Evolutionary conservation across 2,329 filamentous ascomycete species (phyloP), one percentile per base, ranked within the genome.

Genomic region (Alternaria hordeiaustralica): DNA sequence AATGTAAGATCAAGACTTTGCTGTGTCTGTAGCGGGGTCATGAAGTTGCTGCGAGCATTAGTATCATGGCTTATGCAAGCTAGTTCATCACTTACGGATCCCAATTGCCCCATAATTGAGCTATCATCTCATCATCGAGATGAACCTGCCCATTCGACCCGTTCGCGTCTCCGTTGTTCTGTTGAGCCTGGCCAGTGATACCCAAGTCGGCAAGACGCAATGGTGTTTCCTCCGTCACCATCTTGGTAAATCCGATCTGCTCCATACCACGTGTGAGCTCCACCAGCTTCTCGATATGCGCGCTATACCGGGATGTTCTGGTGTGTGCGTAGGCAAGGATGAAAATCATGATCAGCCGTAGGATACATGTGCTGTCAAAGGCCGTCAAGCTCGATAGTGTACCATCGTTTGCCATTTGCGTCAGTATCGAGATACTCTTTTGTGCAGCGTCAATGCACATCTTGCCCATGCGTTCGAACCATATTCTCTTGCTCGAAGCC

Each of bases 351-450:
- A 76, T 61, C 20, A 76, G 57, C 6, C 77, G 71, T 6, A 80
- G 65, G 9, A 79, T 60, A 53, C 76, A 76, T 1, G 77, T 79
- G 63, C 77, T 78, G 53, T 80, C 78, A 44, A 77, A 78, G 5
- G 76, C 76, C 2, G 75, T 79, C 2, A 79, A 59, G 46, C 75
- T 76, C 12, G 76, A 77, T 6, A 79, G 66, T 1, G 66, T 73
- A 21, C 68, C 60, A 30, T 72, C 68, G 2, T 44, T 64, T 1
- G 68, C 69, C 77, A 80, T 78, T 10, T 72, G 67, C 18, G 74
- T 68, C 25, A 78, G 60, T 5, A 79, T 72, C 0, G 55, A 65
- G 1, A 76, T 58, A 33, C 73, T 75, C 20, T 72, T 75, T 25
- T 75, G 69, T 6, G 78, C 77, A 2, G 75, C 73, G 25, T 78